phyloP scores from a whole-genome alignment of 1,284 basidiomycete genomes.

The Termitomyces sp. region DNA sequence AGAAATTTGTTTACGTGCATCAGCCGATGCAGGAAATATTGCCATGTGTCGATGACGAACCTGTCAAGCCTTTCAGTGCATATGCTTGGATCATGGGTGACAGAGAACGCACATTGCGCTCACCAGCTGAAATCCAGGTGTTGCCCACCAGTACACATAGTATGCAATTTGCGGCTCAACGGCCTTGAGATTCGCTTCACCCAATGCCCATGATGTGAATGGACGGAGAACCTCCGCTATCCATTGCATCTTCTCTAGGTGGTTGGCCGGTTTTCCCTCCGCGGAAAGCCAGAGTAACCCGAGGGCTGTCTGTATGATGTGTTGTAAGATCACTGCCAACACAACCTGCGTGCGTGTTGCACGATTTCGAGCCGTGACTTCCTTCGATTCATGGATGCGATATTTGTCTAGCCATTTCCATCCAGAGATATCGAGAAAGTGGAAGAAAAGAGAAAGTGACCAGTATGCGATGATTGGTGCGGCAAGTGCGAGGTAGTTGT shows the following conservation, averaged over 20 bases:
- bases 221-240: slow-evolving; percentile 38
- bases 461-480: slow-evolving; percentile 88
- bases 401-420: slow-evolving; percentile 81
- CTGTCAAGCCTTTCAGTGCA: slow-evolving; percentile 35
- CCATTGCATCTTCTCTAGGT: slow-evolving; percentile 42
- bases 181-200: slow-evolving; percentile 33
- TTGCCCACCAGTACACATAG: slow-evolving; percentile 91
- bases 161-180: slow-evolving; percentile 56
- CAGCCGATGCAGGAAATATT: slow-evolving; percentile 91
- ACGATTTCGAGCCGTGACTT: slow-evolving; percentile 75
- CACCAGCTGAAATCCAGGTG: slow-evolving; percentile 74
- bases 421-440: slow-evolving; percentile 70
- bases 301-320: slow-evolving; percentile 78
- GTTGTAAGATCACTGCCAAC: slow-evolving; percentile 79
- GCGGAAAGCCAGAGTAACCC: slow-evolving; percentile 70
- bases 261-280: slow-evolving; percentile 45
- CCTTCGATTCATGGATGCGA: slow-evolving; percentile 84
- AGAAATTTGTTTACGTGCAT: slow-evolving; percentile 92
- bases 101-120: slow-evolving; percentile 75
- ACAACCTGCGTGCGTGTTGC: slow-evolving; percentile 72
- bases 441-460: slow-evolving; percentile 77
- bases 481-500: slow-evolving; percentile 70
- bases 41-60: slow-evolving; percentile 96
- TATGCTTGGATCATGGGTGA: not conserved
- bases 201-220: slow-evolving; percentile 38